Conservation (phyloP, 352 stramenopile genomes). For the Phytopythium cucurbitacearum region DNA sequence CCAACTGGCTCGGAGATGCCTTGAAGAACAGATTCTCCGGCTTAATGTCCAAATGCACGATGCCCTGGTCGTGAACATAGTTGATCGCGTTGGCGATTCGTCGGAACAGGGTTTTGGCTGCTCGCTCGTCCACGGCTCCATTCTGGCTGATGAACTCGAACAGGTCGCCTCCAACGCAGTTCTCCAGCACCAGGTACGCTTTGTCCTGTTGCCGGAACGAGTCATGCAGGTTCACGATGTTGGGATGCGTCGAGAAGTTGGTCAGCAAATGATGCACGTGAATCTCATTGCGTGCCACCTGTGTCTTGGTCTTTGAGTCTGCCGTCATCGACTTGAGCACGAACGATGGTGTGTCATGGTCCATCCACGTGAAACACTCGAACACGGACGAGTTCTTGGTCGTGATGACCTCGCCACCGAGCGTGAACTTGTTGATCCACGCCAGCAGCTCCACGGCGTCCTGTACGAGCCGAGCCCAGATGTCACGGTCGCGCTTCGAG, state of each 20-base stretch:
- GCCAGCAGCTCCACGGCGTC: constrained; percentile 56
- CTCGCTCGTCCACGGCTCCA: constrained; percentile 39
- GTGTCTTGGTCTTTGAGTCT: constrained; percentile 37
- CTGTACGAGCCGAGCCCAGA: constrained; percentile 59
- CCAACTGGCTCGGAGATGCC: constrained; percentile 29
- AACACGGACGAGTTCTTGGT: constrained; percentile 49
- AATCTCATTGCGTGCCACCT: constrained; percentile 56
- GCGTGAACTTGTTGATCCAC: constrained; percentile 71
- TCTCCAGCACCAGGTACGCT: constrained; percentile 56
- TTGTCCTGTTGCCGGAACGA: constrained; percentile 59
- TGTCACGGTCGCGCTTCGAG: constrained; percentile 63
- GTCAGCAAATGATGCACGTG: constrained; percentile 61
- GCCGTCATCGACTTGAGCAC: constrained; percentile 62
- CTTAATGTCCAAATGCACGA: constrained; percentile 80
- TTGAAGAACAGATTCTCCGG: constrained; percentile 80
- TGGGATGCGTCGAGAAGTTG: constrained; percentile 63
- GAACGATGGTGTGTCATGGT: constrained; percentile 46
- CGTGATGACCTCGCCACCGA: constrained; percentile 51
- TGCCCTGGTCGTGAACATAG: constrained; percentile 49
- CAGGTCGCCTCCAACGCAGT: constrained; percentile 57
- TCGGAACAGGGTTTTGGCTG: constrained; percentile 46
- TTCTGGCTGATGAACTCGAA: constrained; percentile 57
- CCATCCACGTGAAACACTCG: constrained; percentile 64
- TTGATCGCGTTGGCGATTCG: constrained; percentile 46
- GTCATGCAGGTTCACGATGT: constrained; percentile 62